phyloP scores from a whole-genome alignment of 2,329 filamentous ascomycete species.

The Aureobasidium vineae region DNA sequence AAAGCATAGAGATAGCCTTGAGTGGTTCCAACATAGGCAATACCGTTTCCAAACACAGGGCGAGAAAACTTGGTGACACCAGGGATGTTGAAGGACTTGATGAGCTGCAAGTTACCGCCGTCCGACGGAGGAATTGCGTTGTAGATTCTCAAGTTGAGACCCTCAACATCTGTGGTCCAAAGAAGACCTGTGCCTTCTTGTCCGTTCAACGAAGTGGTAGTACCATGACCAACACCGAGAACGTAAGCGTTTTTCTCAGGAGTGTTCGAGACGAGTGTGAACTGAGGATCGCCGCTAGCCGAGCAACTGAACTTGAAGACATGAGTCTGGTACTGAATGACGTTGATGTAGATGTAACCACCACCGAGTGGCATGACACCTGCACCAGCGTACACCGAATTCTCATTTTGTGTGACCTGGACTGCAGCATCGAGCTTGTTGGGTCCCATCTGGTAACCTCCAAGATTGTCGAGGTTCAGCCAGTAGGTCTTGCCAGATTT shows the following conservation, averaged over 20 bases:
- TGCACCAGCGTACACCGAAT: conserved; percentile 51
- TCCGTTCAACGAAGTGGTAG: conserved; percentile 55
- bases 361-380: conserved; percentile 50
- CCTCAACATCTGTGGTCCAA: conserved; percentile 58
- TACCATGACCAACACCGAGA: conserved; percentile 58
- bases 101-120: conserved; percentile 46
- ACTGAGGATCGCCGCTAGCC: conserved; percentile 50
- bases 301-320: conserved; percentile 60
- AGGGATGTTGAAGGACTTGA: conserved; percentile 53
- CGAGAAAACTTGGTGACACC: conserved; percentile 58
- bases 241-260: conserved; percentile 53
- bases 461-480: conserved; percentile 51
- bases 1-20: conserved; percentile 56
- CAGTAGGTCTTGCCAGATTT: conserved; percentile 54
- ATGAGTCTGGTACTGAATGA: conserved; percentile 55
- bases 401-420: conserved; percentile 49
- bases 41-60: conserved; percentile 58
- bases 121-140: conserved; percentile 47
- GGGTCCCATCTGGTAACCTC: conserved; percentile 50
- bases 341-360: conserved; percentile 52
- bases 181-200: conserved; percentile 56
- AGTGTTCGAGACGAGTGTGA: conserved; percentile 55
- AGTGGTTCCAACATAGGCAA: conserved; percentile 55
- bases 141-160: conserved; percentile 53
- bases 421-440: conserved; percentile 47